Evolutionary conservation across 2,329 filamentous ascomycete genomes (phyloP), one percentile per base, ranked within the genome.

Genomic region (Tolypocladium paradoxum): DNA sequence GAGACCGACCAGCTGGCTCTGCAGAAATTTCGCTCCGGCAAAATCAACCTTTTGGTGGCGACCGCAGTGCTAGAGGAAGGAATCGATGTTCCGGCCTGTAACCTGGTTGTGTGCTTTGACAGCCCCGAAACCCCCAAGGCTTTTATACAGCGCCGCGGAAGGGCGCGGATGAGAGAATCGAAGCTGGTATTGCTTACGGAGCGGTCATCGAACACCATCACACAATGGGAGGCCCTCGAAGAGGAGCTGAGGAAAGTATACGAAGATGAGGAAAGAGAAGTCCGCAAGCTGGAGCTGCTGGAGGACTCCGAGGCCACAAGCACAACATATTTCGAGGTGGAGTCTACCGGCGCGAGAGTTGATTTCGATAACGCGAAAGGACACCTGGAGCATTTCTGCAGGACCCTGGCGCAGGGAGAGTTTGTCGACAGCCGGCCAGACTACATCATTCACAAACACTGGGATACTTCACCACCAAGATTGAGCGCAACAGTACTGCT

Each of bases 341-440:
- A 70, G 24, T 56, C 66, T 24, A 78, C 75, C 0, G 71, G 84
- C 5, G 89, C 88, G 0, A 68, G 82, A 14, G 70, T 96, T 16
- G 87, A 87, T 12, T 75, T 90, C 2, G 79, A 88, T 37, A 87
- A 87, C 58, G 87, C 89, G 1, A 81, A 85, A 48, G 68, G 76
- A n/a, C 90, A 93, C 65, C 76, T 97, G 1, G 75, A 87, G 48
- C 89, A 95, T 66, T 95, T 96, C 60, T 96, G 91, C 66, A 72
- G 74, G 0, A 76, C 77, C 0, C 65, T 90, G 0, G 76, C 79
- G 0, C 70, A 71, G 0, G 73, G 72, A 1, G 77, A 80, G 29
- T 88, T 83, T 62, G 74, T 84, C 7, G 81, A 90, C 58, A 71
- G 72, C 20, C 73, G 78, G 1, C 90, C 91, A 0, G 80, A 87